Evolutionary conservation across 768 basidiomycete genomes (phyloP).

Genomic region (Hysterangium stoloniferum): DNA sequence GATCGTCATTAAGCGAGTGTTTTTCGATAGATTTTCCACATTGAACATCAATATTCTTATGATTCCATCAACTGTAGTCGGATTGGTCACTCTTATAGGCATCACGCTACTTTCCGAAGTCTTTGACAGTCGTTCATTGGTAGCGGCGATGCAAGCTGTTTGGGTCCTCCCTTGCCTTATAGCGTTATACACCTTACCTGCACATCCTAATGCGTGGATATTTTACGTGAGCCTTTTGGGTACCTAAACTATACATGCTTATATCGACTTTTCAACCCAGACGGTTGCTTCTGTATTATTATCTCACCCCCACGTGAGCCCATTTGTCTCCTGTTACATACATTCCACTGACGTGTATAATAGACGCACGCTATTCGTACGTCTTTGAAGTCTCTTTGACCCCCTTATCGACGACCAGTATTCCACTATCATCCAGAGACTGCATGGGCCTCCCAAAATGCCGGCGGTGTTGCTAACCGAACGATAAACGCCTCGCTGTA

Average conservation of each 20-base stretch:
- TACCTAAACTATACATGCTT: not conserved
- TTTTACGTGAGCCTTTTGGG: slow-evolving; percentile 35
- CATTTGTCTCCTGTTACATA: slow-evolving; percentile 4
- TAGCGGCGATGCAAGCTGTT: slow-evolving; percentile 45
- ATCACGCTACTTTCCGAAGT: slow-evolving; percentile 45
- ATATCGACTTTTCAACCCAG: slow-evolving; percentile 20
- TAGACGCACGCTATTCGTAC: slow-evolving; percentile 39
- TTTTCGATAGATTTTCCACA: slow-evolving; percentile 45
- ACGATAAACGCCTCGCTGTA: slow-evolving; percentile 54
- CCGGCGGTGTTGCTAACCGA: slow-evolving; percentile 50
- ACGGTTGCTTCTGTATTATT: slow-evolving; percentile 37
- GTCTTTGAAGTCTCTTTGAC: not conserved
- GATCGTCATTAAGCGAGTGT: not conserved
- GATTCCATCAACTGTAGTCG: slow-evolving; percentile 46
- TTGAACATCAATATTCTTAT: slow-evolving; percentile 53
- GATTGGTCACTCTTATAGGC: slow-evolving; percentile 43
- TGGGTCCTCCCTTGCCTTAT: slow-evolving; percentile 60
- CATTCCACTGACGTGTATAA: slow-evolving; percentile 15
- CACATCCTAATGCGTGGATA: slow-evolving; percentile 43
- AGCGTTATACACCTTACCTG: slow-evolving; percentile 42
- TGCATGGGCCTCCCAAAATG: slow-evolving; percentile 53
- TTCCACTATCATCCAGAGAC: slow-evolving; percentile 41
- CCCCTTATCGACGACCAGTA: not conserved
- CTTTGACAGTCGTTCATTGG: slow-evolving; percentile 45
- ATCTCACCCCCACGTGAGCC: slow-evolving; percentile 30